These are phyloP conservation scores for Dactylorhiza incarnata DNA, from an alignment of 106 monocot species.

Conservation along the genomic window DNA sequence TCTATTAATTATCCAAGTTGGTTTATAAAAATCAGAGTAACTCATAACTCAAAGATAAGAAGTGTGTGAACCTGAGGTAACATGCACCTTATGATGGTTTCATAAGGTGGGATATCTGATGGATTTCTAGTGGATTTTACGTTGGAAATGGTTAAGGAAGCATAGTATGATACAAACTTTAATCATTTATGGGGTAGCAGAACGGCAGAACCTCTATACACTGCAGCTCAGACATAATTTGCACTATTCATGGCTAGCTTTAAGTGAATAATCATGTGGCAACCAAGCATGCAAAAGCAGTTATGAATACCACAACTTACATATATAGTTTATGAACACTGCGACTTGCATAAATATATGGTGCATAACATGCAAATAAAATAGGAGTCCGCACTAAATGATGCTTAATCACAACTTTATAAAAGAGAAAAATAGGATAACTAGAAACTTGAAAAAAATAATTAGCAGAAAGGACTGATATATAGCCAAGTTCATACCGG, in stretches of 20 bases:
- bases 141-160: too few species aligned
- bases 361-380: not conserved
- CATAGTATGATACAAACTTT: too few species aligned
- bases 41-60: too few species aligned
- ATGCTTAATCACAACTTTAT: not conserved
- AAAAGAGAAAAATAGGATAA: not conserved
- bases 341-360: not conserved
- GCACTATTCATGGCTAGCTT: not conserved
- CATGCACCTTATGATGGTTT: too few species aligned
- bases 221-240: not conserved
- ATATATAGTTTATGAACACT: not conserved
- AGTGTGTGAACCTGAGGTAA: too few species aligned
- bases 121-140: too few species aligned
- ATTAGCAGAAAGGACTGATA: not conserved
- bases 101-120: too few species aligned
- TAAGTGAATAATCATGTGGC: not conserved
- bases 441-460: not conserved
- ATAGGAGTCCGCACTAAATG: not conserved
- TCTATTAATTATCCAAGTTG: too few species aligned
- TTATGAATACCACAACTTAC: not conserved
- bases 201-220: not conserved
- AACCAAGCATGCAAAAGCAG: not conserved
- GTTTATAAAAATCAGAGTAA: too few species aligned
- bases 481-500: slow-evolving; percentile 20
- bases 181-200: not conserved